phyloP scores from a whole-genome alignment of 306 rosid genomes.

The Lupinus albus region DNA sequence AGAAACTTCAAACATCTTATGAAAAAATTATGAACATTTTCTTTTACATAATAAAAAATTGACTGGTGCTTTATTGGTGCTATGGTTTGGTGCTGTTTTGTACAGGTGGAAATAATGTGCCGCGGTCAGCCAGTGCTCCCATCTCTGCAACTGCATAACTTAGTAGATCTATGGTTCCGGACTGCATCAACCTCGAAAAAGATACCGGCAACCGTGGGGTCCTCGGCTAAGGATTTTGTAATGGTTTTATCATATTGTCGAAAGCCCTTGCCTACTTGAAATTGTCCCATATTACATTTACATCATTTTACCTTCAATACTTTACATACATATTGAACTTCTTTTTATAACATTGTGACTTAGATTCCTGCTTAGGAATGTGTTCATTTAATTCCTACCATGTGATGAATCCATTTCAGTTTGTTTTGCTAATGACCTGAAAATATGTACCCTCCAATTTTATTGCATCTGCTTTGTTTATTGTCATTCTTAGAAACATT shows the following conservation, averaged over 20 bases:
- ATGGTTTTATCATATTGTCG: conserved; percentile 89
- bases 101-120: conserved; percentile 84
- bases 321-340: conserved; percentile 28
- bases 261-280: conserved; percentile 48
- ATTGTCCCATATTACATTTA: not conserved
- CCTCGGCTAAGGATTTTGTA: conserved; percentile 96
- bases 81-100: conserved; percentile 11
- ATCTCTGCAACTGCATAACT: conserved; percentile 62
- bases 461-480: not conserved
- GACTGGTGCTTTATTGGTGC: conserved; percentile 32
- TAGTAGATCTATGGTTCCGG: conserved; percentile 87
- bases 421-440: not conserved
- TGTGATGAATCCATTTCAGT: too few relatives aligned
- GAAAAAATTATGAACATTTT: too few relatives aligned
- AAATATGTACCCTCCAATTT: conserved; percentile 36
- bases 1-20: not conserved
- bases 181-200: conserved; percentile 70
- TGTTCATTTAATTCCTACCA: conserved; percentile 29
- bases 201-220: conserved; percentile 76
- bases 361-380: conserved; percentile 33
- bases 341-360: conserved; percentile 1
- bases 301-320: not conserved
- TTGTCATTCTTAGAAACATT: conserved; percentile 18
- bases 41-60: conserved; percentile 1
- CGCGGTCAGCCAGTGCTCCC: conserved; percentile 83